Evolutionary conservation across 305 asterid genomes (phyloP).

Genomic region (Euphrasia arctica): DNA sequence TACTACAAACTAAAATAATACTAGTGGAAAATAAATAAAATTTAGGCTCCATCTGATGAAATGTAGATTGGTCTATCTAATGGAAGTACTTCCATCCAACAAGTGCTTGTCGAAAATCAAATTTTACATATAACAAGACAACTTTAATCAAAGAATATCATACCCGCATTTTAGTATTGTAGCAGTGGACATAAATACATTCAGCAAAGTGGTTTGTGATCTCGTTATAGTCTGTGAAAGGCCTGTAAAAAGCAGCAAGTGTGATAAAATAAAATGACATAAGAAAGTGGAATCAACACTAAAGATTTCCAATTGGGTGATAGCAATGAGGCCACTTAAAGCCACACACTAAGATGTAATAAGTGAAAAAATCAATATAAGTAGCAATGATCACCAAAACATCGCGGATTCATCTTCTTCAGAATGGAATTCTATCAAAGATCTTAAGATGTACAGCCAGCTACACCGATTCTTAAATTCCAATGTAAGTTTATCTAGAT

Average conservation of each 20-base stretch:
- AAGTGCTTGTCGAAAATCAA: neutral
- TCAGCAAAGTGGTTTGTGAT: constrained; percentile 79
- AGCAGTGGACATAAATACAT: constrained; percentile 70
- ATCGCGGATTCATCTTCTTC: neutral
- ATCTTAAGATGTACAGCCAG: neutral
- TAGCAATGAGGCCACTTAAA: neutral
- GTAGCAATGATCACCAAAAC: neutral
- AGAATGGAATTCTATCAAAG: constrained; percentile 10
- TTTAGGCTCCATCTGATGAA: no score
- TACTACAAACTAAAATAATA: no score
- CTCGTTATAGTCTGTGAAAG: constrained; percentile 73
- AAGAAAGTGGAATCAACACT: constrained; percentile 10
- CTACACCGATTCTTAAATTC: neutral
- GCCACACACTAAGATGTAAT: neutral
- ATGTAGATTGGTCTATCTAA: no score
- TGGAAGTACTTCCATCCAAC: no score
- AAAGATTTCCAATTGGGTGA: neutral
- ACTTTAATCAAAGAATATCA: constrained; percentile 24
- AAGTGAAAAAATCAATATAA: neutral
- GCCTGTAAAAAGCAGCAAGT: constrained; percentile 47
- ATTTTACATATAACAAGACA: constrained; percentile 11
- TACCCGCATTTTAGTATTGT: constrained; percentile 74
- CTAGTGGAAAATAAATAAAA: no score
- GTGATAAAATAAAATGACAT: constrained; percentile 12
- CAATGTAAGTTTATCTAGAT: neutral